Evolutionary conservation across 2,329 filamentous ascomycete species (phyloP).

Genomic region (Aspergillus sojae): DNA sequence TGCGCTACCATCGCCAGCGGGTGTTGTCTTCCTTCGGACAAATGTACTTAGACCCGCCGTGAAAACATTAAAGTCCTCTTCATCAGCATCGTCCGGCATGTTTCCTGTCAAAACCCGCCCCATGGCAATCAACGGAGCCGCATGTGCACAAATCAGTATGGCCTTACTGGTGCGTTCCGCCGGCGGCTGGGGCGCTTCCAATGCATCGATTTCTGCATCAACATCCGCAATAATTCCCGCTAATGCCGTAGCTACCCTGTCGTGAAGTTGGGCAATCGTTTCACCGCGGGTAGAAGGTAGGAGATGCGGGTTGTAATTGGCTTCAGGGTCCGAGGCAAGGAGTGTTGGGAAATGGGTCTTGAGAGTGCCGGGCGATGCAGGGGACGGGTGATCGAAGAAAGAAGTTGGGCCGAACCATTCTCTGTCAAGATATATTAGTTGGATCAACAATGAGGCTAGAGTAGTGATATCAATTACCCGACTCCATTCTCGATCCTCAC

Average conservation of each 20-base stretch:
- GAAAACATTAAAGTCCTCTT: conserved; percentile 81
- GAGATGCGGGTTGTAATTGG: conserved; percentile 65
- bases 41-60: conserved; percentile 81
- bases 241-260: conserved; percentile 72
- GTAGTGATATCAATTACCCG: conserved; percentile 42
- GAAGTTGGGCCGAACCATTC: conserved; percentile 89
- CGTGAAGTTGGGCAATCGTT: conserved; percentile 75
- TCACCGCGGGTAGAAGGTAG: conserved; percentile 76
- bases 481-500: conserved; percentile 57
- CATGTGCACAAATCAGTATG: conserved; percentile 84
- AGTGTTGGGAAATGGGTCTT: conserved; percentile 62
- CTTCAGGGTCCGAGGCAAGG: conserved; percentile 23
- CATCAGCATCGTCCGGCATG: conserved; percentile 70
- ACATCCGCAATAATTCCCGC: conserved; percentile 70
- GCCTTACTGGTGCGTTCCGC: conserved; percentile 55
- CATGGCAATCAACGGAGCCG: conserved; percentile 83
- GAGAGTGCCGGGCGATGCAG: conserved; percentile 67
- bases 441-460: background rate
- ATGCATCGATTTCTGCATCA: conserved; percentile 57
- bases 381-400: conserved; percentile 80
- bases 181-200: conserved; percentile 52
- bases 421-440: conserved; percentile 42
- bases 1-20: background rate
- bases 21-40: conserved; percentile 42
- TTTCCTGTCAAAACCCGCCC: conserved; percentile 78